Conservation (phyloP, 2,329 filamentous ascomycete species). For the Amesomyces nigricolor region DNA sequence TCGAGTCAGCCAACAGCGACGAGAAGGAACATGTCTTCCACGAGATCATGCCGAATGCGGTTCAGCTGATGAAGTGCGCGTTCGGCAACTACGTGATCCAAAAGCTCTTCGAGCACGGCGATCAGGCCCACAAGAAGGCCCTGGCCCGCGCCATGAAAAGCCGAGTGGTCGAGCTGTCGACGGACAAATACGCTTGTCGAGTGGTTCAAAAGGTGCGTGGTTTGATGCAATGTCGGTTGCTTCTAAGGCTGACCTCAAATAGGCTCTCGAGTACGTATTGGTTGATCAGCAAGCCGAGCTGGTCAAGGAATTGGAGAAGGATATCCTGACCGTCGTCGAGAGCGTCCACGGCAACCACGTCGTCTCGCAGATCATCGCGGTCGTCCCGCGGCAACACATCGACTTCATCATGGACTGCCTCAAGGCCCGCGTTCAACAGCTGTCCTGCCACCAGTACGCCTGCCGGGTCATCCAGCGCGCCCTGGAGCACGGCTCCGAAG, state of each 20-base stretch:
- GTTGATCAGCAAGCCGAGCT: slow-evolving; percentile 85
- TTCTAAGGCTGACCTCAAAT: slow-evolving; percentile 12
- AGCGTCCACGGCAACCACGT: slow-evolving; percentile 96
- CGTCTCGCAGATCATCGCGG: slow-evolving; percentile 85
- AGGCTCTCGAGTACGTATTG: slow-evolving; percentile 85
- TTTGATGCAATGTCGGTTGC: neutral
- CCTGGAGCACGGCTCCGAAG: slow-evolving; percentile 72
- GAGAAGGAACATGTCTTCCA: slow-evolving; percentile 88
- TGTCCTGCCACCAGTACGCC: slow-evolving; percentile 77
- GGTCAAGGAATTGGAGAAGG: slow-evolving; percentile 72
- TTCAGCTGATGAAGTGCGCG: slow-evolving; percentile 91
- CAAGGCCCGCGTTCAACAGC: slow-evolving; percentile 63
- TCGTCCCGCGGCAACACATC: slow-evolving; percentile 70
- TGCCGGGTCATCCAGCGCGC: slow-evolving; percentile 92
- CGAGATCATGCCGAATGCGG: slow-evolving; percentile 76
- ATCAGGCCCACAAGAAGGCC: slow-evolving; percentile 84
- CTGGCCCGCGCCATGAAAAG: slow-evolving; percentile 83
- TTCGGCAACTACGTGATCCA: slow-evolving; percentile 99
- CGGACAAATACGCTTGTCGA: slow-evolving; percentile 88
- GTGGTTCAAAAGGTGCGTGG: slow-evolving; percentile 81
- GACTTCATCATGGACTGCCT: slow-evolving; percentile 81
- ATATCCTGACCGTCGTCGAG: slow-evolving; percentile 71
- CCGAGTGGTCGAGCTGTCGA: slow-evolving; percentile 71
- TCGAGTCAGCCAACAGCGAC: slow-evolving; percentile 89
- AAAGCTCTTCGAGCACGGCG: slow-evolving; percentile 94